These are phyloP conservation scores for Botrytis byssoidea DNA, from an alignment of 2,329 filamentous ascomycete genomes.

Conservation along the genomic window DNA sequence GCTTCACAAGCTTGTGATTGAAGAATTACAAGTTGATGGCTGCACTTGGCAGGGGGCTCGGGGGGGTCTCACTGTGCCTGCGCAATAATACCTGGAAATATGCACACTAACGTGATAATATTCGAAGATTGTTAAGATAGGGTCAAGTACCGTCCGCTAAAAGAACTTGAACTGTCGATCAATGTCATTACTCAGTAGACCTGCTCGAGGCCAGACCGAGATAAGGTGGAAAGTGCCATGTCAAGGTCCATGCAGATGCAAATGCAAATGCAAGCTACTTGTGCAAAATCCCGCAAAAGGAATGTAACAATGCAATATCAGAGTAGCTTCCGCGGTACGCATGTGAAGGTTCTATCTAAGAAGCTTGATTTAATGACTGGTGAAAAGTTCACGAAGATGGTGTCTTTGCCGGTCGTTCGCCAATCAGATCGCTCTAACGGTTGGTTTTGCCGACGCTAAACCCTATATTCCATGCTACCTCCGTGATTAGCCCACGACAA, in stretches of 20 bases:
- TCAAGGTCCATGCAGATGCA: constrained; percentile 1
- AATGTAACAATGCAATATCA: constrained; percentile 11
- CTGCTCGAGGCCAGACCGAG: not conserved
- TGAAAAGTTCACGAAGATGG: not conserved
- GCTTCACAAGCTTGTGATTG: not conserved
- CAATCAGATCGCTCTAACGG: not conserved
- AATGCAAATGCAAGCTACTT: not conserved
- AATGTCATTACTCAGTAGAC: not conserved
- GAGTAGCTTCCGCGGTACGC: constrained; percentile 11
- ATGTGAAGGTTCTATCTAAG: not conserved
- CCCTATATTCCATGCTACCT: not conserved
- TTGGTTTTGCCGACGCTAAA: not conserved
- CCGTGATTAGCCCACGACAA: not conserved
- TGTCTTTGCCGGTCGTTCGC: not conserved
- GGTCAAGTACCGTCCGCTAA: not conserved
- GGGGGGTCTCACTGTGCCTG: not conserved
- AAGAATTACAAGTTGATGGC: not conserved
- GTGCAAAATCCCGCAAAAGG: not conserved
- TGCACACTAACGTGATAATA: not conserved
- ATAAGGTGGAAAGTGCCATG: not conserved
- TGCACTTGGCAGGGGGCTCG: constrained; percentile 1
- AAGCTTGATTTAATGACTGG: not conserved
- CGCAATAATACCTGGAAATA: not conserved
- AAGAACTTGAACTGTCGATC: not conserved
- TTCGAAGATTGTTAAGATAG: not conserved